phyloP scores from a whole-genome alignment of 2,329 filamentous ascomycete species.

The Aspergillus proliferans region DNA sequence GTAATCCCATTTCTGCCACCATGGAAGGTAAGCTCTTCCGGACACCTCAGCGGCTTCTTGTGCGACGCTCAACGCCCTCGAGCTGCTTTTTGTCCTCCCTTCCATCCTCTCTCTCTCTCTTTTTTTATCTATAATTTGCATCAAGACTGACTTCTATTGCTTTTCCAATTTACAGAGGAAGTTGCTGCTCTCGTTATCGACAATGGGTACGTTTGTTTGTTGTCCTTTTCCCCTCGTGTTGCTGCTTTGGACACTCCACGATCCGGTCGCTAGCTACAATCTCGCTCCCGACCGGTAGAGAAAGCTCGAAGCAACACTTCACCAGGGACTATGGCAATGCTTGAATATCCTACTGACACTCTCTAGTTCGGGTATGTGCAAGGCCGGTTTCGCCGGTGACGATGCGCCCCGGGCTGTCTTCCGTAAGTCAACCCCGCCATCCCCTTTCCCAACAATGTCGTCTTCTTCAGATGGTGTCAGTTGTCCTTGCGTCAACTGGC shows the following conservation, averaged over 20 bases:
- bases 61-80: slow-evolving; percentile 10
- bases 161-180: slow-evolving; percentile 68
- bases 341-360: slow-evolving; percentile 16
- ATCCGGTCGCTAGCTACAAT: not conserved
- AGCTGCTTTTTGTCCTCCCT: slow-evolving; percentile 8
- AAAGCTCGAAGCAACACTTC: no score
- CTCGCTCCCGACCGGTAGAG: not conserved
- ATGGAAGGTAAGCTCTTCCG: slow-evolving; percentile 58
- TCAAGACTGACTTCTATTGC: slow-evolving; percentile 31
- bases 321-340: no score
- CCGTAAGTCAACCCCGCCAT: slow-evolving; percentile 66
- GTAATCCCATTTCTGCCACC: slow-evolving; percentile 37
- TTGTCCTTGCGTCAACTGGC: slow-evolving; percentile 23
- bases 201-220: slow-evolving; percentile 86
- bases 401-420: slow-evolving; percentile 99
- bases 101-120: not conserved
- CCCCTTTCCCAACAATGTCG: slow-evolving; percentile 12
- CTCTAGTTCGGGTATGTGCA: slow-evolving; percentile 98
- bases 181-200: slow-evolving; percentile 99
- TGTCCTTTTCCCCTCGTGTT: slow-evolving; percentile 18
- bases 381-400: slow-evolving; percentile 99
- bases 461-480: slow-evolving; percentile 15
- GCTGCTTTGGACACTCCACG: slow-evolving; percentile 5
- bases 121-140: slow-evolving; percentile 6
- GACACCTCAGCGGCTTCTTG: slow-evolving; percentile 26